A percentile compares a stretch with the other conserved stretches of the same genome.
Conservation (phyloP, 768 basidiomycete genomes). For the Pleurotus cornucopiae region DNA sequence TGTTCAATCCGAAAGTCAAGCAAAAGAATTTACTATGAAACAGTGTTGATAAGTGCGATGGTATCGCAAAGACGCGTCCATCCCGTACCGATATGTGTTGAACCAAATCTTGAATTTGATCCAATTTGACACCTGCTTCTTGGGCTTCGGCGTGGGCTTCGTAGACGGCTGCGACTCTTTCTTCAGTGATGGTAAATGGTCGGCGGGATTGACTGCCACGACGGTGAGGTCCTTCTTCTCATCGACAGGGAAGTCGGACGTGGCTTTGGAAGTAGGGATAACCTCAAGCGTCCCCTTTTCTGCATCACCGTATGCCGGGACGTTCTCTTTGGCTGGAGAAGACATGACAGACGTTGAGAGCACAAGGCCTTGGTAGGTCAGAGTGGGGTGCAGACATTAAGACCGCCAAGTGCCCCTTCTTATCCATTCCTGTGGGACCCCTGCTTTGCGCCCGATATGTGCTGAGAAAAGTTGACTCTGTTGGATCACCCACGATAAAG, state of each 20-base stretch:
- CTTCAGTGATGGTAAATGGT: constrained; percentile 29
- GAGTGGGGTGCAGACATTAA: constrained; percentile 3
- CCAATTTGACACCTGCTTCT: constrained; percentile 57
- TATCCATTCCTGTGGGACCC: constrained; percentile 6
- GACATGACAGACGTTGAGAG: constrained; percentile 32
- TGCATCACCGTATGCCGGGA: constrained; percentile 43
- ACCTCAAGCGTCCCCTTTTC: constrained; percentile 57
- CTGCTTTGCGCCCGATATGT: constrained; percentile 1
- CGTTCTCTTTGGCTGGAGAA: constrained; percentile 31
- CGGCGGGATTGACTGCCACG: constrained; percentile 19
- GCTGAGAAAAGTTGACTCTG: constrained; percentile 5
- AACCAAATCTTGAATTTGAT: constrained; percentile 63
- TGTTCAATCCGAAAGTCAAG: constrained; percentile 55
- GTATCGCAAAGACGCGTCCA: background rate
- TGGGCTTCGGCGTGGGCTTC: constrained; percentile 38
- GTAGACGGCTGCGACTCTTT: constrained; percentile 28
- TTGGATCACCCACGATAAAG: constrained; percentile 8
- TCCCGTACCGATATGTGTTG: constrained; percentile 60
- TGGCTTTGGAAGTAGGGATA: constrained; percentile 25
- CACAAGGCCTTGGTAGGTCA: background rate
- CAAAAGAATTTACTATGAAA: constrained; percentile 62
- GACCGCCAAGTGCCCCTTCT: constrained; percentile 3
- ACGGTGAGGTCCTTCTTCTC: constrained; percentile 35
- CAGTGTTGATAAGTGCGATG: background rate
- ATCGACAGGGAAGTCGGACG: constrained; percentile 25